Evolutionary conservation across 176 grass and related monocot species (phyloP).

Genomic region (Carex pumila): DNA sequence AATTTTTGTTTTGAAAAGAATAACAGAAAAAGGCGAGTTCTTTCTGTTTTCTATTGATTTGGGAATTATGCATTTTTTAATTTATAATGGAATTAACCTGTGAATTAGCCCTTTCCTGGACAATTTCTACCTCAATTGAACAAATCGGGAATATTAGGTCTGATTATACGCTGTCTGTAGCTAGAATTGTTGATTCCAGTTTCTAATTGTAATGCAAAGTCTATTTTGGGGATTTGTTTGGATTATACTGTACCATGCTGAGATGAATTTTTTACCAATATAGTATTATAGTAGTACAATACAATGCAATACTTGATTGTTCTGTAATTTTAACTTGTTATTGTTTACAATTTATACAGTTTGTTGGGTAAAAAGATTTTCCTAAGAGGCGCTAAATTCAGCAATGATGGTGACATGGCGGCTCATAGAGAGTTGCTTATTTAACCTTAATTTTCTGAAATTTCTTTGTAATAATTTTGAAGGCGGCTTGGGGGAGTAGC

Average conservation of each 20-base stretch:
- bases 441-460: conserved; percentile 14
- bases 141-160: neutral
- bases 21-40: neutral
- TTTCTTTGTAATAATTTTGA: conserved; percentile 13
- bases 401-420: neutral
- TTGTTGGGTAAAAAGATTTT: conserved; percentile 9
- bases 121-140: neutral
- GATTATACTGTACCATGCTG: neutral
- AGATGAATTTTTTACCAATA: neutral
- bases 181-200: neutral
- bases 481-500: neutral
- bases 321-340: conserved; percentile 6
- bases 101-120: neutral
- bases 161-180: neutral
- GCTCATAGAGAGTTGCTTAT: conserved; percentile 12
- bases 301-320: neutral
- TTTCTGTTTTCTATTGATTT: neutral
- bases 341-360: conserved; percentile 18
- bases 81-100: neutral
- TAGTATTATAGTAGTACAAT: neutral
- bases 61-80: neutral
- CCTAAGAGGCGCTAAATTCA: conserved; percentile 4
- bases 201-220: neutral
- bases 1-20: neutral
- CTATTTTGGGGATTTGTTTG: neutral